Percentiles rank a stretch among this genome's conserved stretches.
Conservation (phyloP, 345 rosid species). For the Microcos paniculata region DNA sequence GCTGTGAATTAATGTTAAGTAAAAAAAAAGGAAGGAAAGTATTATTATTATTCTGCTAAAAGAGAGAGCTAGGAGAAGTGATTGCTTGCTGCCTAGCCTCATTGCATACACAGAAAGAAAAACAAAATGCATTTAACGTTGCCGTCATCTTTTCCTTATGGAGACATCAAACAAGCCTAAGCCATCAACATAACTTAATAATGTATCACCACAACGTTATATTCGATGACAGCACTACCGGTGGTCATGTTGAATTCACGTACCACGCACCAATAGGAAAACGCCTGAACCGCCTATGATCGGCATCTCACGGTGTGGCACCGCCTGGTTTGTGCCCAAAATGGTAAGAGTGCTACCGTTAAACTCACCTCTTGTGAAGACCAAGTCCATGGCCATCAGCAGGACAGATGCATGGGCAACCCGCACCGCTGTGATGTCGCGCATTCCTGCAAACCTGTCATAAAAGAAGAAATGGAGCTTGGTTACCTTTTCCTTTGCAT, state of each 20-base stretch:
- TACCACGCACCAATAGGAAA: constrained; percentile 62
- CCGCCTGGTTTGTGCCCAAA: constrained; percentile 40
- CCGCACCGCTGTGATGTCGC: constrained; percentile 38
- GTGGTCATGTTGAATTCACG: constrained; percentile 34
- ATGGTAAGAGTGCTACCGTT: constrained; percentile 65
- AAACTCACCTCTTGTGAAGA: constrained; percentile 49
- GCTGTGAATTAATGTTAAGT: too few relatives aligned
- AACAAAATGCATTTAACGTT: not conserved
- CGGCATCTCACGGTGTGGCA: constrained; percentile 55
- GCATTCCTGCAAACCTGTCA: constrained; percentile 49
- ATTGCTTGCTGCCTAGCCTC: too few relatives aligned
- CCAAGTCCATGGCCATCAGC: constrained; percentile 48
- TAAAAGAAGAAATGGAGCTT: constrained; percentile 68
- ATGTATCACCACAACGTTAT: constrained; percentile 54
- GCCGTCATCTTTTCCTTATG: not conserved
- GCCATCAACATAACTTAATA: constrained; percentile 16
- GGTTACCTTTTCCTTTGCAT: constrained; percentile 38
- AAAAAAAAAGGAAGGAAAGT: too few relatives aligned
- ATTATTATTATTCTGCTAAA: too few relatives aligned
- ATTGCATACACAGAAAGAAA: too few relatives aligned
- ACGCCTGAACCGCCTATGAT: constrained; percentile 58
- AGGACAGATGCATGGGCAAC: constrained; percentile 40
- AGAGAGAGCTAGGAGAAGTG: too few relatives aligned
- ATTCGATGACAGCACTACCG: constrained; percentile 55
- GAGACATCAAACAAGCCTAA: not conserved